A percentile compares a stretch with the other conserved stretches of the same genome.
phyloP scores from a whole-genome alignment of 225 moss, liverwort and hornwort genomes.

The Polytrichum commune region DNA sequence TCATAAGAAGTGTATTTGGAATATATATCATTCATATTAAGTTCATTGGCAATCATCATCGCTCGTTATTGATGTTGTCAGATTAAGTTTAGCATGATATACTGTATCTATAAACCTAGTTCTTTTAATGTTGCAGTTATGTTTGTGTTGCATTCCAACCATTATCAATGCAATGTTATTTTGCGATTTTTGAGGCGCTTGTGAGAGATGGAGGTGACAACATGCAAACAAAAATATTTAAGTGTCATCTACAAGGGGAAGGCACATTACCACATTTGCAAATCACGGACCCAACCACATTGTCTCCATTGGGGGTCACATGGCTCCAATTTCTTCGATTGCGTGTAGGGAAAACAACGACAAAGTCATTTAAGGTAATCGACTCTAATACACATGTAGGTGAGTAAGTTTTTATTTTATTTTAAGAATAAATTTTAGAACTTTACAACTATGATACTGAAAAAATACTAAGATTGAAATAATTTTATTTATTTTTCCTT shows the following conservation, averaged over 20 bases:
- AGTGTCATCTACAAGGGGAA: slow-evolving; percentile 79
- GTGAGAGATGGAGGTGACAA: slow-evolving; percentile 81
- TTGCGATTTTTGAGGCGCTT: slow-evolving; percentile 77
- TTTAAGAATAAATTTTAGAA: too few species aligned
- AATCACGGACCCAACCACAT: slow-evolving; percentile 50
- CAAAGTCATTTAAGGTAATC: slow-evolving; percentile 50
- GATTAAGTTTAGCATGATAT: background rate
- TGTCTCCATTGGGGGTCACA: slow-evolving; percentile 44
- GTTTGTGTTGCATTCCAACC: slow-evolving; percentile 81
- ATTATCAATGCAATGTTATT: slow-evolving; percentile 70
- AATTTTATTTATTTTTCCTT: too few species aligned
- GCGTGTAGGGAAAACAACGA: slow-evolving; percentile 51
- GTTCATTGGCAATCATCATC: background rate
- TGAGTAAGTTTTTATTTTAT: too few species aligned
- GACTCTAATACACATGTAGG: too few species aligned
- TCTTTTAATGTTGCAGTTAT: slow-evolving; percentile 31
- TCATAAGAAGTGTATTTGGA: too few species aligned
- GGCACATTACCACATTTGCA: slow-evolving; percentile 85
- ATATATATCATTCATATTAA: too few species aligned
- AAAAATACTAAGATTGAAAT: too few species aligned
- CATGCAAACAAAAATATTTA: slow-evolving; percentile 66
- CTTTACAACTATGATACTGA: too few species aligned
- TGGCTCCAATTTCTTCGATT: slow-evolving; percentile 67
- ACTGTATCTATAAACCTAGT: background rate
- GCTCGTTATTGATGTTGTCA: background rate